Evolutionary conservation across 805 yeast species (phyloP), one percentile per base, ranked within the genome.

Genomic region (Saturnispora dispora): DNA sequence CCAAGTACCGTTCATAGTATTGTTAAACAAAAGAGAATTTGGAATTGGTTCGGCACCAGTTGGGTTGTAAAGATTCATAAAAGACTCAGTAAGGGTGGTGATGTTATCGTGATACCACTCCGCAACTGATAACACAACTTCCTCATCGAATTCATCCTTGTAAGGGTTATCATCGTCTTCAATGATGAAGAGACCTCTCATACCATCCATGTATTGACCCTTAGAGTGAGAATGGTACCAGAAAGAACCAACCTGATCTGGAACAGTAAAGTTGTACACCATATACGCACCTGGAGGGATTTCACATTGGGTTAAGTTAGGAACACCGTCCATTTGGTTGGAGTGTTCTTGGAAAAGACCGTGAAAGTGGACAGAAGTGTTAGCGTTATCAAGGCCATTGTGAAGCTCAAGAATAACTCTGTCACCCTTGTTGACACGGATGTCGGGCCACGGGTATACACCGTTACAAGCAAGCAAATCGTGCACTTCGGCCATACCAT

Each of bases 11-110:
- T 85, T 84, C 62, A 74, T 77, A 11, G 96, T 83, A 64, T 89
- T 88, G 71, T 91, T 91, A 67, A 89, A 73, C 60, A 93, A 75
- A 59, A 85, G 68, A 64, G 77, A 73, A 58, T 86, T 85, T 8
- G 99, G 99, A 59, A 93, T 82, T 48, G 99, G 99, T 71, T 93
- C 99, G 43, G 98, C 96, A 63, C 99, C 99, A 9, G 96, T 88
- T 53, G 99, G 99, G 69, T 93, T 93, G 72, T 75, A 82, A 55
- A 82, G 65, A 57, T 71, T 78, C 73, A 89, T 64, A 71, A 93
- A 90, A 36, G 60, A 53, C 17, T 75, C 71, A 56, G 74, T 70
- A 58, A 85, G 71, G 37, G 68, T 78, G 25, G 72, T 71, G 32
- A 83, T 74, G 47, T 68, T 66, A 45, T 75, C 75, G 65, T 88